Evolutionary conservation across 768 basidiomycete species (phyloP).

Genomic region (Termitomyces sp.): DNA sequence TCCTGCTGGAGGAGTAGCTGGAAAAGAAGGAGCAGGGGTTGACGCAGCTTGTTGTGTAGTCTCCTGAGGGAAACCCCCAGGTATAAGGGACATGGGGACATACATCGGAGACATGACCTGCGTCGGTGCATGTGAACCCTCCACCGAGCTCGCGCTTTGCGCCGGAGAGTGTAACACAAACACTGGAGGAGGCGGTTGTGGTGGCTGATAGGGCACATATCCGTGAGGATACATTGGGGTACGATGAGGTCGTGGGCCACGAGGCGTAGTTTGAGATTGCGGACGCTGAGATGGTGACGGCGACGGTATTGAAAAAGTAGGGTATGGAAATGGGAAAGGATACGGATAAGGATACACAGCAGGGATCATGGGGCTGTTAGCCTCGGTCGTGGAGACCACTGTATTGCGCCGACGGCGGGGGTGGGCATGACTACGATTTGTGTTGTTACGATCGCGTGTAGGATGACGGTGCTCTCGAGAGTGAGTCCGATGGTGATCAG

Average conservation of each 20-base stretch:
- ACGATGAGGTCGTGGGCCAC: slow-evolving; percentile 17
- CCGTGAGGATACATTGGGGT: slow-evolving; percentile 21
- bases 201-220: slow-evolving; percentile 25
- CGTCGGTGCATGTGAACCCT: slow-evolving; percentile 1
- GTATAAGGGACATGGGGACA: slow-evolving; percentile 14
- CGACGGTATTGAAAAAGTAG: slow-evolving; percentile 9
- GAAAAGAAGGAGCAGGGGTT: background rate
- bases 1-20: background rate
- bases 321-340: slow-evolving; percentile 21
- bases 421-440: slow-evolving; percentile 8
- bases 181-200: slow-evolving; percentile 16
- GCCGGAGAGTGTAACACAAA: slow-evolving; percentile 18
- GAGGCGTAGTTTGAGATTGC: slow-evolving; percentile 14
- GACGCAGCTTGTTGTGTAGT: background rate
- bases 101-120: slow-evolving; percentile 14
- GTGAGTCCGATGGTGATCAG: slow-evolving; percentile 17
- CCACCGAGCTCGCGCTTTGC: slow-evolving; percentile 7
- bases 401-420: slow-evolving; percentile 12
- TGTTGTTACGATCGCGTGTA: background rate
- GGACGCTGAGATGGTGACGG: slow-evolving; percentile 4
- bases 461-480: slow-evolving; percentile 8
- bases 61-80: slow-evolving; percentile 7
- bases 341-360: slow-evolving; percentile 28
- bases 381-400: slow-evolving; percentile 7
- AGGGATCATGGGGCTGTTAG: slow-evolving; percentile 19